A percentile compares a stretch with the other conserved stretches of the same genome.
Evolutionary conservation across 2,329 filamentous ascomycete species (phyloP).

Genomic region (Aspergillus neoniger): DNA sequence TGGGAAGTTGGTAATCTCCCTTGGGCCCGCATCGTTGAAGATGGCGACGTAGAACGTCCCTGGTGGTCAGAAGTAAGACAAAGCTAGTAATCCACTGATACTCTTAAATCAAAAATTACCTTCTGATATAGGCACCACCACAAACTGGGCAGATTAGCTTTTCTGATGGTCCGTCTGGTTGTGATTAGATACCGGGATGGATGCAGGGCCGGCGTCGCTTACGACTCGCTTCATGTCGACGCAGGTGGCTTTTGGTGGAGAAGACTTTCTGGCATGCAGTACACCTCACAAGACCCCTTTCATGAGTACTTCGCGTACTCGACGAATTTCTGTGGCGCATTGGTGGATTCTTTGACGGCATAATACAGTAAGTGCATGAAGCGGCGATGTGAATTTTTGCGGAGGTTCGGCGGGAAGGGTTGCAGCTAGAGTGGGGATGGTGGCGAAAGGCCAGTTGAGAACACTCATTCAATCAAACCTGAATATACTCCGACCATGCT

Average conservation of each 20-base stretch:
- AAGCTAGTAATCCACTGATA: no score
- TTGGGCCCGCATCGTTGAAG: background rate
- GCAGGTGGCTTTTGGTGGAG: background rate
- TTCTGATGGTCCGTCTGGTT: background rate
- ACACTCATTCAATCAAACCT: no score
- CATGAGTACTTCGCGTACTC: no score
- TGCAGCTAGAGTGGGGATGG: no score
- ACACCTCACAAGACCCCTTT: background rate
- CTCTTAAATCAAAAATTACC: background rate
- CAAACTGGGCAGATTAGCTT: background rate
- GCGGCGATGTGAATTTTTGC: no score
- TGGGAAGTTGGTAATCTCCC: background rate
- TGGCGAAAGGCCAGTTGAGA: no score
- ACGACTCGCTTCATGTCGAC: conserved; percentile 1
- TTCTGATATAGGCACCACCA: background rate
- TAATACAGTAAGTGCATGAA: no score
- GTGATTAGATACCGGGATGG: background rate
- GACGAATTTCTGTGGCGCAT: no score
- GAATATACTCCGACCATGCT: no score
- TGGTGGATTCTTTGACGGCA: no score
- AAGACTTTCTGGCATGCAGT: background rate
- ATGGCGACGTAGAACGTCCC: conserved; percentile 2
- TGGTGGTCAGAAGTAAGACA: background rate
- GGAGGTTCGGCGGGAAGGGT: no score
- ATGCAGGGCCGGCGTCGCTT: background rate